A percentile compares a stretch with the other conserved stretches of the same genome.
Conservation (phyloP, 2,329 filamentous ascomycete species). For the Colletotrichum sp. region DNA sequence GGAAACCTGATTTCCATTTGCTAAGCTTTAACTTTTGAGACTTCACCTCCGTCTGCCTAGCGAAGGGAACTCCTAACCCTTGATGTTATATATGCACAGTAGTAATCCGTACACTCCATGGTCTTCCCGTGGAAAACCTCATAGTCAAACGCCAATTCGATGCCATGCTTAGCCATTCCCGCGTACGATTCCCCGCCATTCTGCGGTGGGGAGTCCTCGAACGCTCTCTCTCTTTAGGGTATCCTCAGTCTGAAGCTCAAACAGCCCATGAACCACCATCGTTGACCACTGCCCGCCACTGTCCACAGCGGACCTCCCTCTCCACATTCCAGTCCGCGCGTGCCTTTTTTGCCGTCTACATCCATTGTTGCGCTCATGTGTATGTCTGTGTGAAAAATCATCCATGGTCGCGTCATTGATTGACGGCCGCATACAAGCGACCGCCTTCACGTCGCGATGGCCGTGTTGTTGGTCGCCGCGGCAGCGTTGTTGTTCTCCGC, state of each 20-base stretch:
- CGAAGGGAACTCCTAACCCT: background rate
- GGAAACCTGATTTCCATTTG: background rate
- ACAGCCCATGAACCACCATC: background rate
- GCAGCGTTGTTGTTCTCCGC: conserved; percentile 21
- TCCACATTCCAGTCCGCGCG: background rate
- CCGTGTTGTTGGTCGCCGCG: conserved; percentile 25
- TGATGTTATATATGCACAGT: background rate
- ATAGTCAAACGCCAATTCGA: background rate
- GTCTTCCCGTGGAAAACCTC: background rate
- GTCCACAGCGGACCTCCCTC: background rate
- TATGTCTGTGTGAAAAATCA: background rate
- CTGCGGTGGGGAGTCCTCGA: background rate
- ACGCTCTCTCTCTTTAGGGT: background rate
- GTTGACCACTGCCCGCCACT: background rate
- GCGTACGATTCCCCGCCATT: background rate
- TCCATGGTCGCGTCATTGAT: background rate
- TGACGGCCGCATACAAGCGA: background rate
- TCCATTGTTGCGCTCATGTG: background rate
- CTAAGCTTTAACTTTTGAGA: background rate
- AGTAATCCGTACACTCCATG: conserved; percentile 1
- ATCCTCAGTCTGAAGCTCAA: background rate
- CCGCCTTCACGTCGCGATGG: conserved; percentile 32
- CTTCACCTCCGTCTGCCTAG: background rate
- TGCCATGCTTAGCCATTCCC: background rate
- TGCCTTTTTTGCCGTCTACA: background rate